Percentiles rank a stretch among this genome's conserved stretches.
Conservation (phyloP, 495 filamentous ascomycete genomes). For the Penicillium riverlandense region DNA sequence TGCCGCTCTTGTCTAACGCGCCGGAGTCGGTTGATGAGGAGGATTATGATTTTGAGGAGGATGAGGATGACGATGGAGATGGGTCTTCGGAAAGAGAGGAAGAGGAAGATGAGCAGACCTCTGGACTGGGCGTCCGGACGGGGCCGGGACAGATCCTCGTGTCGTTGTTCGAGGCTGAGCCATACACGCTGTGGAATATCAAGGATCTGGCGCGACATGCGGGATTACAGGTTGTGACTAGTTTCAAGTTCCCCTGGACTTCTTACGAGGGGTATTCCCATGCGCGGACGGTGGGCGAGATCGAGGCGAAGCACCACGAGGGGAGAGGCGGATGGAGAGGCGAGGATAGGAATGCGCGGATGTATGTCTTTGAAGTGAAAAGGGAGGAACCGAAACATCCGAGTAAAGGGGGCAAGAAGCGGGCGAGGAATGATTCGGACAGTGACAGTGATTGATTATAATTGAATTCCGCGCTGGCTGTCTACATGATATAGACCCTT, state of each 20-base stretch:
- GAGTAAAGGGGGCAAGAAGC: constrained; percentile 25
- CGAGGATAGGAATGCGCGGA: constrained; percentile 66
- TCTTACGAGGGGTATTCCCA: constrained; percentile 84
- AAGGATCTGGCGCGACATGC: constrained; percentile 74
- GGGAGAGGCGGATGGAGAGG: constrained; percentile 66
- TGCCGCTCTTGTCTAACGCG: constrained; percentile 39
- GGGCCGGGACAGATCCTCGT: constrained; percentile 65
- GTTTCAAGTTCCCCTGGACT: constrained; percentile 66
- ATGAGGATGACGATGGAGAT: constrained; percentile 10
- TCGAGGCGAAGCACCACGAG: constrained; percentile 46
- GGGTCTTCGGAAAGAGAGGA: constrained; percentile 9
- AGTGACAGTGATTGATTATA: constrained; percentile 27
- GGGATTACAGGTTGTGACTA: constrained; percentile 66
- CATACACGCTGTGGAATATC: constrained; percentile 93
- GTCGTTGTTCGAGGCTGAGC: constrained; percentile 85
- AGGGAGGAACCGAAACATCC: constrained; percentile 34
- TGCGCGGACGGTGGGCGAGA: constrained; percentile 76
- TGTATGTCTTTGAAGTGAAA: constrained; percentile 68
- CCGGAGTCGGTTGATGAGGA: constrained; percentile 20
- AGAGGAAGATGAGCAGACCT: constrained; percentile 7
- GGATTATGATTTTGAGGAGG: constrained; percentile 10
- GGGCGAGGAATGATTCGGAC: constrained; percentile 36
- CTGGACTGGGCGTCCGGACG: constrained; percentile 15
- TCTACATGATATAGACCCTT: constrained; percentile 83
- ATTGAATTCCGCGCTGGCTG: not conserved